Evolutionary conservation across 805 yeast genomes (phyloP).

Genomic region (Candida fluviatilis): DNA sequence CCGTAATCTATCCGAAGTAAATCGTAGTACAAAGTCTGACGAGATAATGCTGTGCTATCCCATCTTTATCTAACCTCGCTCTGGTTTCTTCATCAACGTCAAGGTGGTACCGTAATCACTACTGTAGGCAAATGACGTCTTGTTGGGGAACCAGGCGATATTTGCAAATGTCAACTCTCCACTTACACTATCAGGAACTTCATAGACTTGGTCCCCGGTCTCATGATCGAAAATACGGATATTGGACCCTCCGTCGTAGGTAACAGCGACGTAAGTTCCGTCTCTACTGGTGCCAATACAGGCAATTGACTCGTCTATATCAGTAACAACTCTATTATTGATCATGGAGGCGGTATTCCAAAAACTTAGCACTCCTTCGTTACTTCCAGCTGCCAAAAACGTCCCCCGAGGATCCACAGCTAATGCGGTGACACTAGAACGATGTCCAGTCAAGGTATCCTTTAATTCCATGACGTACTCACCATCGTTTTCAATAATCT

Average conservation of each 20-base stretch:
- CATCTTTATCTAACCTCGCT: neutral
- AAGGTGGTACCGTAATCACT: constrained; percentile 28
- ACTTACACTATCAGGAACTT: constrained; percentile 23
- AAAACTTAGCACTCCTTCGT: constrained; percentile 51
- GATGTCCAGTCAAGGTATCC: constrained; percentile 38
- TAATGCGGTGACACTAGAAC: constrained; percentile 45
- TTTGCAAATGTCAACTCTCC: constrained; percentile 25
- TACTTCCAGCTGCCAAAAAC: constrained; percentile 49
- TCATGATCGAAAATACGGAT: constrained; percentile 36
- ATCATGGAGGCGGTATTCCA: constrained; percentile 44
- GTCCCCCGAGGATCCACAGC: constrained; percentile 51
- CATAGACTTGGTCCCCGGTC: constrained; percentile 24
- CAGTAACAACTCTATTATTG: constrained; percentile 29
- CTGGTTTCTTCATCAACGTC: constrained; percentile 16
- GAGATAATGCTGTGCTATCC: too few relatives aligned
- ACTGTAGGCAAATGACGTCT: constrained; percentile 25
- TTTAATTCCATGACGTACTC: constrained; percentile 6
- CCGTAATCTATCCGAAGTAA: too few relatives aligned
- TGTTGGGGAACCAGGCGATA: constrained; percentile 34
- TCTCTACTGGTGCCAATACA: constrained; percentile 40
- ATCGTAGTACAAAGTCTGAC: too few relatives aligned
- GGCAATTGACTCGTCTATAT: constrained; percentile 41
- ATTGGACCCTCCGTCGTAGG: constrained; percentile 40
- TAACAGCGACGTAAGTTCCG: constrained; percentile 42
- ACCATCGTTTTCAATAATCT: constrained; percentile 9